These are phyloP conservation scores for Spergularia bocconei DNA, from an alignment of 148 eudicot genomes.

Conservation along the genomic window DNA sequence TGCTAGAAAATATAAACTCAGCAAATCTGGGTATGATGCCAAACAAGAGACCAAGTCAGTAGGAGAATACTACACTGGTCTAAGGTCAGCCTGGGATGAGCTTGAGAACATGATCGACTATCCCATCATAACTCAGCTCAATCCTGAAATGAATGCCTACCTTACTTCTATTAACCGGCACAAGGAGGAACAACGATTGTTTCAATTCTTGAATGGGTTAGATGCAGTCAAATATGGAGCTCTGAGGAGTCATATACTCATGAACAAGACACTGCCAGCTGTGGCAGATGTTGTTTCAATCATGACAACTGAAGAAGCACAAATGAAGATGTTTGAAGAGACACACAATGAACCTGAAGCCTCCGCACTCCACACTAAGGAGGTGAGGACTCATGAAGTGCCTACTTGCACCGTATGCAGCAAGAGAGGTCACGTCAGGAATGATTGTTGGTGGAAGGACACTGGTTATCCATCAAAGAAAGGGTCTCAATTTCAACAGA, in stretches of 20 bases:
- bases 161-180: neutral
- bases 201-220: conserved; percentile 7
- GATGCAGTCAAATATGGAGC: neutral
- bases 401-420: too few relatives aligned
- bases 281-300: neutral
- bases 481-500: neutral
- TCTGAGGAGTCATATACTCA: conserved; percentile 2
- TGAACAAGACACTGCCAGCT: neutral
- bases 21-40: neutral
- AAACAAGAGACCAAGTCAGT: too few relatives aligned
- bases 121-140: neutral
- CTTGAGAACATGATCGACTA: neutral
- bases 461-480: neutral
- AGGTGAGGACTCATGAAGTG: too few relatives aligned
- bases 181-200: neutral
- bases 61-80: too few relatives aligned
- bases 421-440: neutral
- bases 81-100: too few relatives aligned
- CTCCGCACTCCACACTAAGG: neutral
- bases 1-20: neutral
- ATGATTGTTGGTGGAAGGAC: neutral
- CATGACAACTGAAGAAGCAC: neutral
- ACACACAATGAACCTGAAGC: neutral
- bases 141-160: neutral
- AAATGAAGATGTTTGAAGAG: neutral